These are phyloP conservation scores for Mortierella alpina DNA, from an alignment of 192 early-diverging fungal species.

Conservation along the genomic window DNA sequence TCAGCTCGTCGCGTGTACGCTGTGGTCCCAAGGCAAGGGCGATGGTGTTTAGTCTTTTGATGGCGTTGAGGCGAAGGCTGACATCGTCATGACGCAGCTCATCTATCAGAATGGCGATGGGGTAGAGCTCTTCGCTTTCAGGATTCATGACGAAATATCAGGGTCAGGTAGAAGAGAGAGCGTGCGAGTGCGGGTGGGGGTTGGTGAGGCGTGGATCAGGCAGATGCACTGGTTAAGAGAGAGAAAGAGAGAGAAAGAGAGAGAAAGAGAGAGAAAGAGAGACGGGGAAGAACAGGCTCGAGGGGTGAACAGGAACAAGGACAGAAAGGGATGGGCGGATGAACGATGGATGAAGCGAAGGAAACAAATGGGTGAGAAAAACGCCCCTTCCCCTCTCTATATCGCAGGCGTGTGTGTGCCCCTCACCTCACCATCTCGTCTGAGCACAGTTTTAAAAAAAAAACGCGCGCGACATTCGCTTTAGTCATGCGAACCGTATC, in stretches of 20 bases:
- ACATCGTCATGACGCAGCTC: slow-evolving; percentile 95
- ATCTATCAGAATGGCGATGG: slow-evolving; percentile 91
- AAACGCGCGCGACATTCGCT: too few relatives aligned
- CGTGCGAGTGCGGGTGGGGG: not conserved
- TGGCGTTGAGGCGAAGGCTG: slow-evolving; percentile 83
- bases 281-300: not conserved
- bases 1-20: slow-evolving; percentile 93
- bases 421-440: too few relatives aligned
- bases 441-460: too few relatives aligned
- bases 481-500: too few relatives aligned
- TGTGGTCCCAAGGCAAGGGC: slow-evolving; percentile 94
- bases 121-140: slow-evolving; percentile 71
- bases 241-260: slow-evolving; percentile 5
- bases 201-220: too few relatives aligned
- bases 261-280: not conserved
- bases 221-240: not conserved
- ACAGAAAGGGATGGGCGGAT: not conserved
- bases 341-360: not conserved
- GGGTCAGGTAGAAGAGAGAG: not conserved
- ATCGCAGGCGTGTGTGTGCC: too few relatives aligned
- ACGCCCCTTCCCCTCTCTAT: not conserved
- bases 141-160: slow-evolving; percentile 48
- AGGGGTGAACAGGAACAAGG: not conserved
- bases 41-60: slow-evolving; percentile 83
- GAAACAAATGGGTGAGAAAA: not conserved